A percentile compares a stretch with the other conserved stretches of the same genome.
phyloP scores from a whole-genome alignment of 2,329 filamentous ascomycete species.

The Exophiala sp. region DNA sequence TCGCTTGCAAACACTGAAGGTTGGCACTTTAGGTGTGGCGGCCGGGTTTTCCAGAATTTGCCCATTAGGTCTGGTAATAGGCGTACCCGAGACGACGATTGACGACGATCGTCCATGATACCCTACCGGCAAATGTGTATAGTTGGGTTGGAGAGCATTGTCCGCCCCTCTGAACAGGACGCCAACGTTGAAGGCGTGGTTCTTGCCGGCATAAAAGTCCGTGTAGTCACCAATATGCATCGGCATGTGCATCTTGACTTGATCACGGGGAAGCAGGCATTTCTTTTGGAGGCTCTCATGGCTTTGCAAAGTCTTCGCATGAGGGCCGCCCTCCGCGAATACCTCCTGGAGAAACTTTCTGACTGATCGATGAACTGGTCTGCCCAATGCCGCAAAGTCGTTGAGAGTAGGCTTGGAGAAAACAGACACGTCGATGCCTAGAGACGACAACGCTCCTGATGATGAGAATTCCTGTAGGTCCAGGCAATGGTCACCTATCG shows the following conservation, averaged over 20 bases:
- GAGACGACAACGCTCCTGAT: conserved; percentile 56
- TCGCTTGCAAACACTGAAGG: conserved; percentile 60
- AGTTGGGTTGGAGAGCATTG: conserved; percentile 76
- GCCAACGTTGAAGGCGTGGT: conserved; percentile 71
- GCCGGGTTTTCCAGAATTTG: conserved; percentile 67
- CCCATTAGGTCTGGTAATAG: conserved; percentile 68
- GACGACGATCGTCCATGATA: conserved; percentile 69
- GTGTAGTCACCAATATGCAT: conserved; percentile 80
- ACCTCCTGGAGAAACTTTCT: conserved; percentile 66
- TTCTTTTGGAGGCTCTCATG: conserved; percentile 57
- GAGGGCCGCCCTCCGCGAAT: conserved; percentile 57
- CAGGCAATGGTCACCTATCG: conserved; percentile 69
- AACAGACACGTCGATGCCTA: conserved; percentile 57
- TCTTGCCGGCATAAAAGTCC: conserved; percentile 77
- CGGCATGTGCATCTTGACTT: conserved; percentile 66
- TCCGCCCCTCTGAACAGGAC: conserved; percentile 66
- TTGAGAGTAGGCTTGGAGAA: conserved; percentile 67
- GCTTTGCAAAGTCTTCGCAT: conserved; percentile 60
- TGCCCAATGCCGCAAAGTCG: conserved; percentile 69
- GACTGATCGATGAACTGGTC: conserved; percentile 64
- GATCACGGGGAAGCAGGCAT: conserved; percentile 57
- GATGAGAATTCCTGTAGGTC: conserved; percentile 63
- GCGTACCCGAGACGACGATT: conserved; percentile 53
- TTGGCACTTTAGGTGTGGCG: conserved; percentile 59
- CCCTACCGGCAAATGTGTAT: conserved; percentile 74